Conservation (phyloP, 2,329 filamentous ascomycete genomes). For the Colletotrichum karsti region DNA sequence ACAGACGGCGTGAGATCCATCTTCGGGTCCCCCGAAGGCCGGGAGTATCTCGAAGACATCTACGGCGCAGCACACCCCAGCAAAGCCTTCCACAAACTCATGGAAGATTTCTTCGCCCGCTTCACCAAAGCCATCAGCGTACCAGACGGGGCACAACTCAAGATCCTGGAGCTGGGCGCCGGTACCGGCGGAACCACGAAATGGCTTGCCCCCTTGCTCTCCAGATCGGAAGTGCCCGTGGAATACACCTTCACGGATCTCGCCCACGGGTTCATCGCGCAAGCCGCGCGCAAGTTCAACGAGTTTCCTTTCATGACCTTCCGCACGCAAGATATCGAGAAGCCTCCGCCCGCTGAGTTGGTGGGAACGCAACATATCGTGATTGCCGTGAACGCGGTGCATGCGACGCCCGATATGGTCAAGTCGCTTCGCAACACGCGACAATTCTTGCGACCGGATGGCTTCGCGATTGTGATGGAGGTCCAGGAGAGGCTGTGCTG, state of each 20-base stretch:
- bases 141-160: neutral
- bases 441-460: constrained; percentile 38
- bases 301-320: constrained; percentile 15
- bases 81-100: constrained; percentile 16
- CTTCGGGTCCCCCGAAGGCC: constrained; percentile 4
- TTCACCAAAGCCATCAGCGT: neutral
- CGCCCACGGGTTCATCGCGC: constrained; percentile 39
- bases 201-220: constrained; percentile 35
- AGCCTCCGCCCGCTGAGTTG: constrained; percentile 30
- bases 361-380: constrained; percentile 39
- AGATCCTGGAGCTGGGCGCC: constrained; percentile 7
- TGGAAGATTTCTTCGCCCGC: constrained; percentile 7
- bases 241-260: constrained; percentile 52
- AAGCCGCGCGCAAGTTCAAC: constrained; percentile 32
- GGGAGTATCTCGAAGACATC: constrained; percentile 16
- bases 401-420: constrained; percentile 39
- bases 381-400: constrained; percentile 42
- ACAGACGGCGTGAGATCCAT: constrained; percentile 10
- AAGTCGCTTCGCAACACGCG: constrained; percentile 34
- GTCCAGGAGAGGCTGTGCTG: constrained; percentile 39
- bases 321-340: constrained; percentile 8
- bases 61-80: constrained; percentile 13
- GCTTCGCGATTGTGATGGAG: constrained; percentile 44
- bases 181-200: constrained; percentile 10
- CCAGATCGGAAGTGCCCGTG: constrained; percentile 34